Evolutionary conservation across 768 basidiomycete species (phyloP).

Genomic region (Boletales sp.): DNA sequence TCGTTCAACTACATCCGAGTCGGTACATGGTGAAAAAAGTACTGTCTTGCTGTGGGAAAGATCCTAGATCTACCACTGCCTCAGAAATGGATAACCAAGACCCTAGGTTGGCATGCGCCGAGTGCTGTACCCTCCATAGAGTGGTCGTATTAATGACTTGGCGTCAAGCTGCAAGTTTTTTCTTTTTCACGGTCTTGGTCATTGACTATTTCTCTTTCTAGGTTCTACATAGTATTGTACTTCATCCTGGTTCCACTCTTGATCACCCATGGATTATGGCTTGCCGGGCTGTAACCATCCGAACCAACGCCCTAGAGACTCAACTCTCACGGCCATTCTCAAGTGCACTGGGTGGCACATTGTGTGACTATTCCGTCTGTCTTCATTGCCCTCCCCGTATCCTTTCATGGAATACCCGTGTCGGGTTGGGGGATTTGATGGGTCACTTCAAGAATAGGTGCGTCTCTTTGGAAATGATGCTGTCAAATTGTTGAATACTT

Average conservation of each 20-base stretch:
- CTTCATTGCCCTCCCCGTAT: conserved; percentile 25
- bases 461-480: conserved; percentile 3
- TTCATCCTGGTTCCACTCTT: conserved; percentile 11
- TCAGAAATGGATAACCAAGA: conserved; percentile 26
- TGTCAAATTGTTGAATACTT: background rate
- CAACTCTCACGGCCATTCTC: background rate
- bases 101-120: conserved; percentile 14
- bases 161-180: conserved; percentile 20
- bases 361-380: conserved; percentile 20
- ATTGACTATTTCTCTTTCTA: conserved; percentile 1
- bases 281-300: background rate
- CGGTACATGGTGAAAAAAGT: conserved; percentile 12
- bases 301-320: background rate
- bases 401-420: conserved; percentile 24
- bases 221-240: conserved; percentile 16
- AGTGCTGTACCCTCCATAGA: conserved; percentile 11
- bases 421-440: conserved; percentile 13
- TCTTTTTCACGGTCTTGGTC: background rate
- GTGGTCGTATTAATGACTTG: conserved; percentile 16
- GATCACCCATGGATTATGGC: conserved; percentile 10
- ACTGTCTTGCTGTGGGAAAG: conserved; percentile 18
- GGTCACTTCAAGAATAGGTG: conserved; percentile 18
- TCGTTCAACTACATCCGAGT: conserved; percentile 20
- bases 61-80: conserved; percentile 20
- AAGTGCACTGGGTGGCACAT: background rate